phyloP scores from a whole-genome alignment of 352 stramenopile genomes.

The Aphanomyces euteiches region DNA sequence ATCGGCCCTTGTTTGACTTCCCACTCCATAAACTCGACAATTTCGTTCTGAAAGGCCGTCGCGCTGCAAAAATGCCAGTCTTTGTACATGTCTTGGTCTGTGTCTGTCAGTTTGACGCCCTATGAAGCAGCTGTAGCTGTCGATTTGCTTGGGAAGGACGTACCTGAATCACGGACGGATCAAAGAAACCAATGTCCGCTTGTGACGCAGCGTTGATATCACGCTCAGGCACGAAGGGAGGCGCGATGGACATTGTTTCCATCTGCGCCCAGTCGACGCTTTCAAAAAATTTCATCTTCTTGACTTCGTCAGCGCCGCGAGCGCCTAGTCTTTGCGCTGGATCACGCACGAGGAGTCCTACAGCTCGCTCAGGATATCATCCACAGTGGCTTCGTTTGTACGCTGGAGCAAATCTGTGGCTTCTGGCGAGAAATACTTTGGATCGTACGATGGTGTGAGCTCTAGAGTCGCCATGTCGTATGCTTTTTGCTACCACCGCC shows the following conservation, averaged over 20 bases:
- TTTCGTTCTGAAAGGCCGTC: conserved; percentile 75
- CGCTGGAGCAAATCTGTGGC: conserved; percentile 69
- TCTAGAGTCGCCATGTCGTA: conserved; percentile 81
- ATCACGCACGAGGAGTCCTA: conserved; percentile 73
- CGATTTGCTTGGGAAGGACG: conserved; percentile 44
- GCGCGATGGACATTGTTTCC: conserved; percentile 57
- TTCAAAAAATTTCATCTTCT: conserved; percentile 76
- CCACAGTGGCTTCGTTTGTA: conserved; percentile 33
- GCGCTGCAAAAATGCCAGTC: conserved; percentile 71
- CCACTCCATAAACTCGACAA: conserved; percentile 79
- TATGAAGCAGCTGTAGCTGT: conserved; percentile 44
- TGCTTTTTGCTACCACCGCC: conserved; percentile 50
- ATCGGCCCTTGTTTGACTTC: conserved; percentile 75
- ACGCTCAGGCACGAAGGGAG: conserved; percentile 74
- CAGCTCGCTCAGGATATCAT: not conserved
- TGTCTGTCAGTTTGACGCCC: conserved; percentile 63
- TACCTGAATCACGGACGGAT: conserved; percentile 46
- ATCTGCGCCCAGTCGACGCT: conserved; percentile 70
- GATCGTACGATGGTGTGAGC: conserved; percentile 68
- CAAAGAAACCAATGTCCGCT: conserved; percentile 74
- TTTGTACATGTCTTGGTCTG: conserved; percentile 65
- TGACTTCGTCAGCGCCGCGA: conserved; percentile 70
- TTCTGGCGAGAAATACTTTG: conserved; percentile 77
- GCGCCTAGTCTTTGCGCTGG: conserved; percentile 62
- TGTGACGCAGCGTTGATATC: conserved; percentile 84